These are phyloP conservation scores for Fusarium chlamydosporum DNA, from an alignment of 2,329 filamentous ascomycete genomes.

Conservation along the genomic window DNA sequence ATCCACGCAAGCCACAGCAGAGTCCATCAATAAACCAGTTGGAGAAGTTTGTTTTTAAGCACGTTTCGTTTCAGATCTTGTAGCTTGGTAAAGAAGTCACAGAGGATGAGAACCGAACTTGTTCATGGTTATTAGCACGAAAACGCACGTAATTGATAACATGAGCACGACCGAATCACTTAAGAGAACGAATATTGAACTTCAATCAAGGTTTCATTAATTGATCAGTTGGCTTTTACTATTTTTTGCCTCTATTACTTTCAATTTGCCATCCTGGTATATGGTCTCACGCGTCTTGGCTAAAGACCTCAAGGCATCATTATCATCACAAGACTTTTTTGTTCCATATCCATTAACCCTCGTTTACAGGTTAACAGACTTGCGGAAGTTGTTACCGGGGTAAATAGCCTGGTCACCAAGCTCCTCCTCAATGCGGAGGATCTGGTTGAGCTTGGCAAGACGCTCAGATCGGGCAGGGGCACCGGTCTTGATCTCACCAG, in stretches of 20 bases:
- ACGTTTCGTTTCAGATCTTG: not conserved
- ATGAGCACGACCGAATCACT: not conserved
- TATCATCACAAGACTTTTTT: slow-evolving; percentile 46
- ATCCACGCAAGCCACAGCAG: not conserved
- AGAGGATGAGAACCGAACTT: not conserved
- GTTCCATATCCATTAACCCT: slow-evolving; percentile 22
- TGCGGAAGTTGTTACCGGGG: slow-evolving; percentile 93
- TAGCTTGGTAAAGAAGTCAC: not conserved
- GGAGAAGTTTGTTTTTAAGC: not conserved
- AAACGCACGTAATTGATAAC: not conserved
- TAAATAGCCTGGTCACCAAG: slow-evolving; percentile 92
- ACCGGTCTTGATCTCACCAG: slow-evolving; percentile 99
- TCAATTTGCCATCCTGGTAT: slow-evolving; percentile 49
- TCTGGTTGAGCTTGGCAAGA: slow-evolving; percentile 99
- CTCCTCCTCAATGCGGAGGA: slow-evolving; percentile 99
- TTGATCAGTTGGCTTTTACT: slow-evolving; percentile 49
- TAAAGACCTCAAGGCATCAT: slow-evolving; percentile 45
- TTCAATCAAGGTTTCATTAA: slow-evolving; percentile 43
- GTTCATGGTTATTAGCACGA: not conserved
- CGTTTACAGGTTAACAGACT: slow-evolving; percentile 84
- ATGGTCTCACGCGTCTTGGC: slow-evolving; percentile 45
- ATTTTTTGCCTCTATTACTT: slow-evolving; percentile 50
- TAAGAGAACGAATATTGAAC: slow-evolving; percentile 16
- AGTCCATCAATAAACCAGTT: not conserved
- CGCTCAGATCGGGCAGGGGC: slow-evolving; percentile 96